Conservation (phyloP, 768 basidiomycete species). For the Austroboletus festivus region DNA sequence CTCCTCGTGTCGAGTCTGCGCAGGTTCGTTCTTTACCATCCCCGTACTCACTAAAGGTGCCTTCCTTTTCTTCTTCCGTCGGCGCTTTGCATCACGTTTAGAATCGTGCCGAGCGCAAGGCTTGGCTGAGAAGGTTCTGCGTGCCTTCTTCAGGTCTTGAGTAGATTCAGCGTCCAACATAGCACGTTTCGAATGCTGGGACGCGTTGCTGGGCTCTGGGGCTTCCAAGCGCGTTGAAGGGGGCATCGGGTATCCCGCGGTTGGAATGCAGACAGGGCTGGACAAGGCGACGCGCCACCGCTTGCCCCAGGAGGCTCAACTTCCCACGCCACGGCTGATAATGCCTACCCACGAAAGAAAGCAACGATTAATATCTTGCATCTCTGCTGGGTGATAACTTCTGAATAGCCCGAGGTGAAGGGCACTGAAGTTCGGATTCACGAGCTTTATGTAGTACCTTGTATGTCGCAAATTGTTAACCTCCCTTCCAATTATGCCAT, state of each 20-base stretch:
- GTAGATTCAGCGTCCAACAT: conserved; percentile 25
- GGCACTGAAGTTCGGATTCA: too few relatives aligned
- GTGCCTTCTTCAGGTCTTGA: conserved; percentile 22
- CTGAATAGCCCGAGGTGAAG: too few relatives aligned
- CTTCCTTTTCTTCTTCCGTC: conserved; percentile 31
- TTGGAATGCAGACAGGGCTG: background rate
- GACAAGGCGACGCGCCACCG: conserved; percentile 1
- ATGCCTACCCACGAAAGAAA: too few relatives aligned
- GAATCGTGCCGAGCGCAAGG: conserved; percentile 17
- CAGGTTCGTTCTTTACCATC: conserved; percentile 8
- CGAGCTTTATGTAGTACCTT: too few relatives aligned
- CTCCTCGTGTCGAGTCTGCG: conserved; percentile 7
- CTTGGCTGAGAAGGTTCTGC: conserved; percentile 18
- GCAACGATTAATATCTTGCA: too few relatives aligned
- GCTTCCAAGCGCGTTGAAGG: conserved; percentile 20
- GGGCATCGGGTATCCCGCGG: conserved; percentile 19
- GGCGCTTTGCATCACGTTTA: conserved; percentile 24
- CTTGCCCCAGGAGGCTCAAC: background rate
- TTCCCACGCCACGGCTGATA: conserved; percentile 33
- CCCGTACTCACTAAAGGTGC: conserved; percentile 18
- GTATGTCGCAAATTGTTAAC: too few relatives aligned
- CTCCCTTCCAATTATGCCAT: too few relatives aligned
- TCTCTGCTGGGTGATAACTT: too few relatives aligned
- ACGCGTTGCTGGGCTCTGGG: conserved; percentile 12
- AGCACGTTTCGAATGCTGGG: conserved; percentile 11